Evolutionary conservation across 352 stramenopile genomes (phyloP), one percentile per base, ranked within the genome.

Genomic region (Globisporangium lucens): DNA sequence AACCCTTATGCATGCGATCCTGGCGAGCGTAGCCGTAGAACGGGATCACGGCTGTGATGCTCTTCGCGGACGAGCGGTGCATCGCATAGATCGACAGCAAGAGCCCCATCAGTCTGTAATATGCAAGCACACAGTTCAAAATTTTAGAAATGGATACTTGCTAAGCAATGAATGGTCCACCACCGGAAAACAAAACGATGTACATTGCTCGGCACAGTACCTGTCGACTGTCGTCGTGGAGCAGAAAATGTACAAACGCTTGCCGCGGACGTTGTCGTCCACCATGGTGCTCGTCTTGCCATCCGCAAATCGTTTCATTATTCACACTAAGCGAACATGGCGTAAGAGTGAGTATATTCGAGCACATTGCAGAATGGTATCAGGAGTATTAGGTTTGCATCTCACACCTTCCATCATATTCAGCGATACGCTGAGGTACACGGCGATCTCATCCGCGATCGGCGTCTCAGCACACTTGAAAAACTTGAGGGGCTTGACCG

Each of bases 11-110:
- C 83, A 94, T 90, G 36, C 89, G 80, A 73, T 96, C 88, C 72
- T 94, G 89, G 8, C 88, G 86, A 22, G 86, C 83, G 69, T 96
- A 96, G 58, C 88, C 88, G 66, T 94, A 96, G 70, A 93, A 96
- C 33, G 88, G 88, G 62, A 96, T 96, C 35, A 96, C 87, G 2
- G 86, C 86, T 8, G 87, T 93, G 56, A 96, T 96, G 61, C 84
- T 91, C 70, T 96, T 94, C 41, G 88, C 88, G 22, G 85, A 96
- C 36, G 86, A 79, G 24, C 88, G 84, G 36, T 83, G 83, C 85
- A 94, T 94, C 24, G 88, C 88, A 0, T 86, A 84, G 68, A 94
- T 94, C 20, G 86, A 80, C n/a, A 96, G 66, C 58, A 96, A 58
- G 51, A 96, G 71, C 73, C 94, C 88, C 84, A 96, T 93, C 49